A percentile compares a stretch with the other conserved stretches of the same genome.
Conservation (phyloP, 2,329 filamentous ascomycete species). For the Ceratocystis variospora region DNA sequence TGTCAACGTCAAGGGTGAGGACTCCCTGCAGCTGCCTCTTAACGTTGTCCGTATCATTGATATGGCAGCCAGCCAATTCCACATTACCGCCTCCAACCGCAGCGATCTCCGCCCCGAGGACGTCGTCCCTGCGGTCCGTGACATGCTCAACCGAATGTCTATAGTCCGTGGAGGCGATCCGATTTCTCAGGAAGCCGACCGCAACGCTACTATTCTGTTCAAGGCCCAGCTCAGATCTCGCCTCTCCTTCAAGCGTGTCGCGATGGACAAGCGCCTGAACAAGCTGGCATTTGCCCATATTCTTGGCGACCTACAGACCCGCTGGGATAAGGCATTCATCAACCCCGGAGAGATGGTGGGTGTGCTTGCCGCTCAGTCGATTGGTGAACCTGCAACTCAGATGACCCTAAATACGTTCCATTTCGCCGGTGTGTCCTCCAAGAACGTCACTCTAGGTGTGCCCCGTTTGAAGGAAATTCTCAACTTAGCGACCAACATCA, state of each 20-base stretch:
- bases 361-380: slow-evolving; percentile 92
- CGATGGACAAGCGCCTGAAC: slow-evolving; percentile 71
- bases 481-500: slow-evolving; percentile 94
- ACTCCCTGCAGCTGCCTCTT: slow-evolving; percentile 79
- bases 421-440: slow-evolving; percentile 98
- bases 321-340: slow-evolving; percentile 74
- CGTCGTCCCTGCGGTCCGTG: slow-evolving; percentile 65
- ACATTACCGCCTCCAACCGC: slow-evolving; percentile 69
- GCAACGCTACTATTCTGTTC: slow-evolving; percentile 78
- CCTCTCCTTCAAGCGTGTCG: slow-evolving; percentile 83
- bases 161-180: slow-evolving; percentile 75
- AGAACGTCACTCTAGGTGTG: slow-evolving; percentile 98
- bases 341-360: slow-evolving; percentile 97
- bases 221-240: slow-evolving; percentile 83
- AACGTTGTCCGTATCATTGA: slow-evolving; percentile 87
- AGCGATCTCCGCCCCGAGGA: slow-evolving; percentile 84
- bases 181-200: slow-evolving; percentile 74
- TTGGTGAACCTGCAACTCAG: slow-evolving; percentile 95
- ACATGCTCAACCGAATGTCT: slow-evolving; percentile 60
- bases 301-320: slow-evolving; percentile 75
- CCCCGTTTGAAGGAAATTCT: slow-evolving; percentile 98
- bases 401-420: slow-evolving; percentile 99
- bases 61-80: slow-evolving; percentile 78
- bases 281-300: slow-evolving; percentile 88
- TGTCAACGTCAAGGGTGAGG: slow-evolving; percentile 60